Evolutionary conservation across 176 grass and related monocot species (phyloP), one percentile per base, ranked within the genome.

Genomic region (Neostapfia colusana): DNA sequence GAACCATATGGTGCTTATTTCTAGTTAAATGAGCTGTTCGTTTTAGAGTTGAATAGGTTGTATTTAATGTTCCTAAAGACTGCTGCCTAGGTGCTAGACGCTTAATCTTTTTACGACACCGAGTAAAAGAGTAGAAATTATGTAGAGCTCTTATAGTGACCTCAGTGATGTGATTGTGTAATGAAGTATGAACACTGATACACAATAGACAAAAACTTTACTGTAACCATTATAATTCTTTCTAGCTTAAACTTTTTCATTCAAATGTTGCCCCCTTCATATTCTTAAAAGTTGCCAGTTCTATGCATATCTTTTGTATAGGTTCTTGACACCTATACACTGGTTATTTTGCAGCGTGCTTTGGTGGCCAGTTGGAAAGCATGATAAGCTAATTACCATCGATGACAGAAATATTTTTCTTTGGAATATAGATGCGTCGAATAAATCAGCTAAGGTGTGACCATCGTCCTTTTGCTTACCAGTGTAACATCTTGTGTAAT

Each of bases 371-470:
- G 42, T 81, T 63, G 95, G 95, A 45, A 99, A 92, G 77, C 76
- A 95, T 53, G 95, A 99, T 72, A 95, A 93, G 69, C 48, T 99
- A 80, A 89, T 99, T 71, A 99, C 84, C 77, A 95, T 99, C 64
- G 89, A 92, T 40, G 95, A 95, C 44, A 87, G 89, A 82, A 95
- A 88, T 85, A 73, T 99, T 86, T 92, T 85, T 55, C 79, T 95
- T n/a, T 99, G 91, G 95, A 95, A 80, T 77, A 84, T 99, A 80
- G 89, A 99, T 78, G 65, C 89, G 10, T 90, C 95, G 75, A 94
- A 90, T 81, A 94, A 90, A 76, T 79, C 67, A 43, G 91, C 89
- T 63, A 92, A 95, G 85, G 93, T 93, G 74, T 84, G 68, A 13
- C 58, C 35, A 60, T 58, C 55, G 26, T 63, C 58, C 55, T 79